phyloP scores from a whole-genome alignment of 495 filamentous ascomycete species.

The Aspergillus hancockii region DNA sequence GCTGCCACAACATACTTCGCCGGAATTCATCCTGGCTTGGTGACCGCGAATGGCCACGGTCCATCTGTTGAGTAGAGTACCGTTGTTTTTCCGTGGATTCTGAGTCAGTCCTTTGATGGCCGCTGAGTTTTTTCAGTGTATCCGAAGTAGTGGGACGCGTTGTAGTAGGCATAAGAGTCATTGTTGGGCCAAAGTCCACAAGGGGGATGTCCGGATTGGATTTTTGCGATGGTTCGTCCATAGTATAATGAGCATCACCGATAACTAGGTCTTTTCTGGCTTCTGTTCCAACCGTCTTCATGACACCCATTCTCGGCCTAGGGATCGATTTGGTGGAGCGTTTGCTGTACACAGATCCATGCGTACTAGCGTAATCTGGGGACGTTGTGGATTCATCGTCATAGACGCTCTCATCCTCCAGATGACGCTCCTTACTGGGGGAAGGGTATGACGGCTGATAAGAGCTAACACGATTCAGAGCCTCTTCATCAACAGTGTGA shows the following conservation, averaged over 20 bases:
- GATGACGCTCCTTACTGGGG: constrained; percentile 26
- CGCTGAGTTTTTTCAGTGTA: constrained; percentile 36
- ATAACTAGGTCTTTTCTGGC: constrained; percentile 56
- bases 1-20: constrained; percentile 78
- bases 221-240: constrained; percentile 31
- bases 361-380: constrained; percentile 72
- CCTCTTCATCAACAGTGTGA: constrained; percentile 65
- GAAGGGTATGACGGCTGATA: constrained; percentile 35
- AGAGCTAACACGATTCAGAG: constrained; percentile 51
- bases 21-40: constrained; percentile 50
- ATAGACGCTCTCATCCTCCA: constrained; percentile 50
- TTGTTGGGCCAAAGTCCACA: constrained; percentile 86
- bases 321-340: constrained; percentile 59
- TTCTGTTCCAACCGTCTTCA: constrained; percentile 75
- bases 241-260: constrained; percentile 59
- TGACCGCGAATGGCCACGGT: constrained; percentile 38
- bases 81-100: constrained; percentile 36
- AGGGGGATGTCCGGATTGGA: constrained; percentile 61
- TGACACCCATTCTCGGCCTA: constrained; percentile 75
- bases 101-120: constrained; percentile 41
- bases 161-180: constrained; percentile 59
- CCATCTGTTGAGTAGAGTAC: constrained; percentile 25
- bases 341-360: constrained; percentile 62
- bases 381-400: constrained; percentile 50
- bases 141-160: constrained; percentile 41